Conservation (phyloP, 192 early-diverging fungal species). For the Coemansia sp. region DNA sequence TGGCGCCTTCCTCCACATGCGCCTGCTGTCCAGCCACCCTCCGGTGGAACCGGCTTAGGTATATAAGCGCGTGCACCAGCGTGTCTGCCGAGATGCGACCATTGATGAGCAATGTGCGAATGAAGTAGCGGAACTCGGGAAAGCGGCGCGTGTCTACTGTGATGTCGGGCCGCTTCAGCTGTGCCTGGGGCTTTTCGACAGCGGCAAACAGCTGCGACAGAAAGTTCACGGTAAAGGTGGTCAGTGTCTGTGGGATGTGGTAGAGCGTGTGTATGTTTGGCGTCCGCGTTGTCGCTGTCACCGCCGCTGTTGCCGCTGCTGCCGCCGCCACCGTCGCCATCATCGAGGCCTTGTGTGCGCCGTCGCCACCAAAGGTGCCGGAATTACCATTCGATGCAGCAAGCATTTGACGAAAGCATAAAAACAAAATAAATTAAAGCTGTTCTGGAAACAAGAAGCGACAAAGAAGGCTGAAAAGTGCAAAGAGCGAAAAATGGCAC, state of each 20-base stretch:
- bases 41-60: constrained; percentile 42
- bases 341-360: constrained; percentile 1
- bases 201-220: constrained; percentile 47
- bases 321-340: constrained; percentile 2
- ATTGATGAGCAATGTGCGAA: constrained; percentile 46
- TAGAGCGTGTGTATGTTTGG: constrained; percentile 23
- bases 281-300: not conserved
- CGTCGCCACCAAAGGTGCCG: not conserved
- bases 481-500: not conserved
- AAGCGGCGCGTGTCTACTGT: constrained; percentile 30
- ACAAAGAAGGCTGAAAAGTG: not conserved
- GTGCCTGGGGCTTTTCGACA: constrained; percentile 21
- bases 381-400: constrained; percentile 8
- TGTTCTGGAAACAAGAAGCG: not conserved
- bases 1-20: constrained; percentile 44
- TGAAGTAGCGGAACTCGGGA: constrained; percentile 48
- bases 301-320: not conserved
- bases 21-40: constrained; percentile 25
- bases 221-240: constrained; percentile 39
- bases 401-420: constrained; percentile 5
- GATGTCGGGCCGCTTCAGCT: constrained; percentile 31
- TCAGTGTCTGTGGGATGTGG: constrained; percentile 42
- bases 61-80: constrained; percentile 49
- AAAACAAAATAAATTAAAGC: constrained; percentile 1
- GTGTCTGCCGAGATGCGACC: constrained; percentile 50